Percentiles rank a stretch among this genome's conserved stretches.
Evolutionary conservation across 2,329 filamentous ascomycete species (phyloP).

Genomic region (Pestalotiopsis sp.): DNA sequence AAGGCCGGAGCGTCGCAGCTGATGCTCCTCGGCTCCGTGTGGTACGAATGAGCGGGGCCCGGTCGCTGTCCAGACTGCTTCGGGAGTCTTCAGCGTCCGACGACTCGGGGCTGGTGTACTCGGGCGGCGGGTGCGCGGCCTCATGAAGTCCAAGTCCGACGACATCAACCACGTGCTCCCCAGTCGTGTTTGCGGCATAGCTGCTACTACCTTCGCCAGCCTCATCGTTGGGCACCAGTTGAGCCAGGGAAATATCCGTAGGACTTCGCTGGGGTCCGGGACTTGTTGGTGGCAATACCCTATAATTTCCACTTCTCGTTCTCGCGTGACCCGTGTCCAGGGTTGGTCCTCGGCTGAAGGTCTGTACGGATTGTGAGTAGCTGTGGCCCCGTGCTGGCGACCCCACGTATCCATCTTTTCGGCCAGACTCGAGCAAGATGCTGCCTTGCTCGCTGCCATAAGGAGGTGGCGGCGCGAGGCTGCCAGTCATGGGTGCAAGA

Average conservation of each 20-base stretch:
- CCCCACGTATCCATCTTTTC: slow-evolving; percentile 57
- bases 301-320: slow-evolving; percentile 76
- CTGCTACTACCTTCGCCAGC: slow-evolving; percentile 69
- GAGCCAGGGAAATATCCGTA: slow-evolving; percentile 93
- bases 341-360: slow-evolving; percentile 39
- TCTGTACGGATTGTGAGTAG: slow-evolving; percentile 45
- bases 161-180: slow-evolving; percentile 37
- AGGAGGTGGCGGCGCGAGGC: slow-evolving; percentile 89
- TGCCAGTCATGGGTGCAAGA: slow-evolving; percentile 91
- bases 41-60: slow-evolving; percentile 52
- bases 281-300: slow-evolving; percentile 75
- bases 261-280: slow-evolving; percentile 88
- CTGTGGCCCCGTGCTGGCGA: slow-evolving; percentile 46
- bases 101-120: slow-evolving; percentile 68
- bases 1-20: slow-evolving; percentile 39
- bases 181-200: slow-evolving; percentile 32
- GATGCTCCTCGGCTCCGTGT: slow-evolving; percentile 54
- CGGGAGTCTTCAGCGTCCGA: slow-evolving; percentile 59
- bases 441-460: slow-evolving; percentile 98
- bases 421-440: slow-evolving; percentile 87
- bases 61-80: slow-evolving; percentile 60
- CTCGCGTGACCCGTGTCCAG: slow-evolving; percentile 68
- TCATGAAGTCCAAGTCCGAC: slow-evolving; percentile 54
- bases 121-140: slow-evolving; percentile 65
- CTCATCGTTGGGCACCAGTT: slow-evolving; percentile 72